Conservation (phyloP, 345 rosid species). For the Trapa incisa region DNA sequence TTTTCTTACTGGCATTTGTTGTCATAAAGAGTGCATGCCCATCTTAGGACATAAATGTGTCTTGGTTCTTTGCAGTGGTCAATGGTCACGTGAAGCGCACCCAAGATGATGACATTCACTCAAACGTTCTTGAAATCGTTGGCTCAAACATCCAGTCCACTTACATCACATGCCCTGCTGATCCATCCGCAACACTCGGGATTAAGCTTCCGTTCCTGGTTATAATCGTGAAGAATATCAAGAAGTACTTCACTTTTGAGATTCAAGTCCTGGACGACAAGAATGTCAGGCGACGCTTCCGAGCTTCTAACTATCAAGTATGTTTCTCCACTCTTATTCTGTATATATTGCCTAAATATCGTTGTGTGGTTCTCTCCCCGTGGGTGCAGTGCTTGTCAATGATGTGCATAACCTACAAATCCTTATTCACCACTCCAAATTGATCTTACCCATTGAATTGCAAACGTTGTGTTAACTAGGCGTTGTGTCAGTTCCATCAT, state of each 20-base stretch:
- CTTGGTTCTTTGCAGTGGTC: constrained; percentile 36
- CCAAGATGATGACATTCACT: constrained; percentile 82
- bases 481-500: too few relatives aligned
- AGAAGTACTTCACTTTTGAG: constrained; percentile 90
- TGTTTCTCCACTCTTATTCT: constrained; percentile 46
- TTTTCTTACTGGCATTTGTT: not conserved
- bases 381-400: not conserved
- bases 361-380: not conserved
- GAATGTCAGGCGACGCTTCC: constrained; percentile 90
- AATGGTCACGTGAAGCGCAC: constrained; percentile 80
- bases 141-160: constrained; percentile 83
- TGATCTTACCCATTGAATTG: not conserved
- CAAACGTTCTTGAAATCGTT: constrained; percentile 76
- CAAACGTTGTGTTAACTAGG: not conserved
- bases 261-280: constrained; percentile 94
- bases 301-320: constrained; percentile 98
- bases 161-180: constrained; percentile 87
- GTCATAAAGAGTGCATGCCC: not conserved
- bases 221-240: constrained; percentile 78
- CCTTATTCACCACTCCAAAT: not conserved
- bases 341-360: not conserved
- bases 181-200: constrained; percentile 85
- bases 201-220: constrained; percentile 93
- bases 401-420: not conserved
- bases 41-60: not conserved